Base-by-base conservation (phyloP, 192 early-diverging fungal species). In the Coemansia sp. region DNA sequence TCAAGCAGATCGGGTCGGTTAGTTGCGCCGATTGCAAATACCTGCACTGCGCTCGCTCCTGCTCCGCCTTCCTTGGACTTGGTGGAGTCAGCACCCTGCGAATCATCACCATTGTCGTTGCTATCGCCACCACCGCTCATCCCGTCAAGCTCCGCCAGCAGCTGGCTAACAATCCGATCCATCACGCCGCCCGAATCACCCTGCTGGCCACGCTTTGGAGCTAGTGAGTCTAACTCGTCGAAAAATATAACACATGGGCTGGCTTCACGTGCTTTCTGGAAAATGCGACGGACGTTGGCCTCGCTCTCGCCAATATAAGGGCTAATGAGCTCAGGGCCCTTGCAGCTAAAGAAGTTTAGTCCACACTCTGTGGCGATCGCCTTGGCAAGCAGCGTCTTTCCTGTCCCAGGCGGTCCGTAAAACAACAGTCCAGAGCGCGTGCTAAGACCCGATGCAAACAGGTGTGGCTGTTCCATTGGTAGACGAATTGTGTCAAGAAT, bases 241-340 rank as follows among this genome's bases (percentile, higher is more conserved):
- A 99, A 98, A 74, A 99, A 99, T 34, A 99, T 93, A 3, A 99
- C 94, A 68, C 95, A 98, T 1, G 98, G 98, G 31, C 91, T 90
- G 12, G 98, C 98, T 71, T 98, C 96, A 48, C 98, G 85, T 2
- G 98, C 98, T 49, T 87, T 83, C 67, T 98, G 93, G 79, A 99
- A 99, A 22, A 99, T 93, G 42, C 90, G 81, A 1, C 98, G 86
- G 2, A 99, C 98, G 62, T 99, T 98, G 1, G 92, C 92, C 78
- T 99, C 98, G 25, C 94, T 95, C 77, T 99, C 98, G 65, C 98
- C 98, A 75, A 99, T 95, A 69, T 99, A 99, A 88, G 97, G 94
- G 79, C 95, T 98, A n/a, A 98, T 81, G 21, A 98, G 79, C 62
- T 99, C 96, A 4, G 97, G 97, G 1, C 97, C 97, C 79, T 99